Base-by-base conservation (phyloP, 345 rosid genomes). In the Hibiscus syriacus region DNA sequence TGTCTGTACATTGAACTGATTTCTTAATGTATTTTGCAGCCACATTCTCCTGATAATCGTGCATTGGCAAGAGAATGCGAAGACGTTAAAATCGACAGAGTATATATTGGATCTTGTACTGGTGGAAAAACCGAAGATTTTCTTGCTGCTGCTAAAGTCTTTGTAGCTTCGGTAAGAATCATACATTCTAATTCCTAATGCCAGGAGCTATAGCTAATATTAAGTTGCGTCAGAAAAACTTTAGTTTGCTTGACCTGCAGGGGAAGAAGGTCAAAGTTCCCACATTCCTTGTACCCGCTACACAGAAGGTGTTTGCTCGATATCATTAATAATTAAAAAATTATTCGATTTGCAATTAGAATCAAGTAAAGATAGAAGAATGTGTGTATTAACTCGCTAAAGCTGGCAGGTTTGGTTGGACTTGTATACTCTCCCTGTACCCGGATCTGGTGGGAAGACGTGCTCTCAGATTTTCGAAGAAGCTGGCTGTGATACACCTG, bases 61-160 rank as follows among this genome's bases (percentile, higher is more conserved):
- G 97, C 97, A 70, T 77, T 89, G 78, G 99, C 98, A 72, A 91
- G 98, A 81, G 98, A 94, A 81, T 94, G 97, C 86, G 86, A 91
- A 82, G 97, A 94, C 78, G 96, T 94, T 77, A 94, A 94, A 79
- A 88, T 94, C 62, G 99, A 91, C 83, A 81, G 99, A 74, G 99
- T 94, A 52, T 94, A 91, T 70, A 94, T 94, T 19, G 99, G 99
- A 74, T 94, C 98, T 66, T 94, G 99, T 79, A 94, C 98, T 19
- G 98, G 99, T 65, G 99, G 99, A 19, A 94, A 91, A 79, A 87
- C 96, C 0, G 96, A 89, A 73, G 97, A 89, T 74, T 94, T 94
- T 68, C 79, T 94, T 73, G 97, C 98, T 70, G 99, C 88, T 38
- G 98, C 99, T 38, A 89, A 84, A 86, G 87, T 94, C 53, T 82